Conservation (phyloP, 2,329 filamentous ascomycete species). For the Volutella citrinella region DNA sequence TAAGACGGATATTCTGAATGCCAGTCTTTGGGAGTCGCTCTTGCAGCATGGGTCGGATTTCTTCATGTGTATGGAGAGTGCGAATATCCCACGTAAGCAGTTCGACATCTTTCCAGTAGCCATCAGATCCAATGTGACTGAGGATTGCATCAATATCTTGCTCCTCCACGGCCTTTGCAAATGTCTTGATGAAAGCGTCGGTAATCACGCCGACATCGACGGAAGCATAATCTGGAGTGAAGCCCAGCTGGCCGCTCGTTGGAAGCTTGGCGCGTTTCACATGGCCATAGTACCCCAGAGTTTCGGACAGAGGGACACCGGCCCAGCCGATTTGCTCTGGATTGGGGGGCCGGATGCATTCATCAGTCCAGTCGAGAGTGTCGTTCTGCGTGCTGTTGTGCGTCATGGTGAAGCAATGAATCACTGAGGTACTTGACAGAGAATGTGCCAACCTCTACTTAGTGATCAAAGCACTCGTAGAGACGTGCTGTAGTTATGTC, state of each 20-base stretch:
- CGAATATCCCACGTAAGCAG: constrained; percentile 5
- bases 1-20: constrained; percentile 1
- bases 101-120: constrained; percentile 8
- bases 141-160: constrained; percentile 2
- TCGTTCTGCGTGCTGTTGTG: not conserved
- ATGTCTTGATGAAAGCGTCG: not conserved
- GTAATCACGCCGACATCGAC: not conserved
- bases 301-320: constrained; percentile 3
- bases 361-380: constrained; percentile 2
- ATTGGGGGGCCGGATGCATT: constrained; percentile 3
- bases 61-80: not conserved
- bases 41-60: constrained; percentile 3
- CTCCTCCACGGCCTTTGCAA: not conserved
- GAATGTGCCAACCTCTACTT: no score
- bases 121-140: not conserved
- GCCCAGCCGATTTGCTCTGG: constrained; percentile 4
- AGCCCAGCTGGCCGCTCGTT: constrained; percentile 3
- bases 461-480: no score
- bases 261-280: constrained; percentile 3
- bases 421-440: no score
- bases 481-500: no score
- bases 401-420: no score
- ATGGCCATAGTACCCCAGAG: constrained; percentile 5
- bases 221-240: constrained; percentile 3
- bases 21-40: constrained; percentile 3